A percentile compares a stretch with the other conserved stretches of the same genome.
Evolutionary conservation across 2,329 filamentous ascomycete genomes (phyloP).

Genomic region (Pestalotiopsis sp.): DNA sequence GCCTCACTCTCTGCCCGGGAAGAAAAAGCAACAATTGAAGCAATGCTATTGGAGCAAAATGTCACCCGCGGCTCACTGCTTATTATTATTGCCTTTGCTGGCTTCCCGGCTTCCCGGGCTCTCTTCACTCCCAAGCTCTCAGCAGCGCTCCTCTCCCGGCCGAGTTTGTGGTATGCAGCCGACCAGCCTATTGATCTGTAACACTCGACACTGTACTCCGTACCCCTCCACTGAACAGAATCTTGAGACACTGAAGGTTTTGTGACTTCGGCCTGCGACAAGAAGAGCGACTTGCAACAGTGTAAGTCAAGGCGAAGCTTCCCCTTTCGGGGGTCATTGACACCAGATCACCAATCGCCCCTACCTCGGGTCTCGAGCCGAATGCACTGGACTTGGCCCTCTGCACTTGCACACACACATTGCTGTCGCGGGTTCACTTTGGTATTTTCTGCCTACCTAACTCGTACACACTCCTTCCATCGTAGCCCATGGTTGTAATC

Average conservation of each 20-base stretch:
- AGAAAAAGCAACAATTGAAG: too few species aligned
- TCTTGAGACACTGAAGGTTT: slow-evolving; percentile 15
- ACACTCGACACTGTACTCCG: too few species aligned
- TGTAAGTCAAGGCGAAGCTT: slow-evolving; percentile 2
- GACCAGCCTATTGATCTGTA: neutral
- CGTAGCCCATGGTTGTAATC: neutral
- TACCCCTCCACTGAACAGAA: neutral
- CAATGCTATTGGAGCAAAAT: too few species aligned
- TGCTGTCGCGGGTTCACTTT: too few species aligned
- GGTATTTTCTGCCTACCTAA: neutral
- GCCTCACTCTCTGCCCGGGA: too few species aligned
- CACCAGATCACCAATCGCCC: neutral
- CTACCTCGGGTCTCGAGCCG: neutral
- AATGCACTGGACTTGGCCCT: neutral
- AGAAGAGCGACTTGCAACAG: neutral
- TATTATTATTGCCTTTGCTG: too few species aligned
- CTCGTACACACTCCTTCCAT: neutral
- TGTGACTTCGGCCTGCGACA: neutral
- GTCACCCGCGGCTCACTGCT: too few species aligned
- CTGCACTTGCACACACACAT: neutral
- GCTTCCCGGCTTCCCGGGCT: too few species aligned
- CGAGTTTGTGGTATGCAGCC: too few species aligned
- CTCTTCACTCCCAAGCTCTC: too few species aligned
- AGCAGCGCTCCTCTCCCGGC: too few species aligned
- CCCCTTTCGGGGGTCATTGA: neutral